Conservation (phyloP, 805 yeast genomes). For the Candida insectorum region DNA sequence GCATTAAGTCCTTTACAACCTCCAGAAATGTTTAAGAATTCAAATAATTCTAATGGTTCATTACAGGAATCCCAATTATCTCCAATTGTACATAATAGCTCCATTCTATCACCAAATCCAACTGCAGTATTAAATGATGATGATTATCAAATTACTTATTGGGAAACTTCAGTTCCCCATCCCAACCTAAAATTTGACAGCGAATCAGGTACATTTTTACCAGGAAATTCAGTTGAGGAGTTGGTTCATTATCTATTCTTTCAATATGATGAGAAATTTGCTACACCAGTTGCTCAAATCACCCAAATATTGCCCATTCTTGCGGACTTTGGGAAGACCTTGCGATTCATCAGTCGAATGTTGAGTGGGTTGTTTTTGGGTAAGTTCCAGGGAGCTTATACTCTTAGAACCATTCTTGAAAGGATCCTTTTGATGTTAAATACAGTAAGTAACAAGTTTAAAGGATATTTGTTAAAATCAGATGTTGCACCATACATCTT, state of each 20-base stretch:
- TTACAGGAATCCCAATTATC: constrained; percentile 2
- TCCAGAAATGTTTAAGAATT: constrained; percentile 13
- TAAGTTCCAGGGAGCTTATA: constrained; percentile 16
- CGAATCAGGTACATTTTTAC: constrained; percentile 32
- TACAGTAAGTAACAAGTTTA: constrained; percentile 55
- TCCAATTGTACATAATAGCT: neutral
- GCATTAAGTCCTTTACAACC: constrained; percentile 8
- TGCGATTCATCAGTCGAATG: constrained; percentile 17
- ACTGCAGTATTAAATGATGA: constrained; percentile 2
- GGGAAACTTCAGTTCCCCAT: constrained; percentile 26
- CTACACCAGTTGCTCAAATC: constrained; percentile 15
- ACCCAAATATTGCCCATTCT: constrained; percentile 31
- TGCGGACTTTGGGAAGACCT: constrained; percentile 28
- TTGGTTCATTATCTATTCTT: constrained; percentile 69
- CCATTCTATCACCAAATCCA: constrained; percentile 4
- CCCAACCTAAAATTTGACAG: constrained; percentile 45
- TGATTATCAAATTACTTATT: constrained; percentile 20
- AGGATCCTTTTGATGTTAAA: constrained; percentile 53
- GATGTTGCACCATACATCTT: constrained; percentile 57
- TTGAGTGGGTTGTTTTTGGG: constrained; percentile 6
- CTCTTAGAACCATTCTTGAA: constrained; percentile 34
- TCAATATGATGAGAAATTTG: constrained; percentile 12
- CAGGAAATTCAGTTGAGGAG: constrained; percentile 63
- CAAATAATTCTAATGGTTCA: constrained; percentile 14
- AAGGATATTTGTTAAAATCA: constrained; percentile 68